Conservation (phyloP, 1,284 basidiomycete genomes). For the Cystobasidiaceae sp. region DNA sequence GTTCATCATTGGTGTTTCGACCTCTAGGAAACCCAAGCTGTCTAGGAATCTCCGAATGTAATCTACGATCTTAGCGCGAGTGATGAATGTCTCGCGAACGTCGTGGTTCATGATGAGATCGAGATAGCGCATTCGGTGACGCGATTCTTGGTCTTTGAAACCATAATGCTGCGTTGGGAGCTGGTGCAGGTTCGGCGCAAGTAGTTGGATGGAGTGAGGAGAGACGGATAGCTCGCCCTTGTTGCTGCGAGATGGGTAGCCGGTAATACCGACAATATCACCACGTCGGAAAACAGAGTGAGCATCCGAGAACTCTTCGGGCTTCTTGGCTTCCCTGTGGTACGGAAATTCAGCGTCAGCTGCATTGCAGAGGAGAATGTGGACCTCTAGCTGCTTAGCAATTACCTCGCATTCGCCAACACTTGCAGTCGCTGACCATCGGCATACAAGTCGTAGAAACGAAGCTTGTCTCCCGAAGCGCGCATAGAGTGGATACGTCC, state of each 20-base stretch:
- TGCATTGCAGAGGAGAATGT: too few relatives aligned
- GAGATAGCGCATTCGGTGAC: slow-evolving; percentile 97
- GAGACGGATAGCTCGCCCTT: slow-evolving; percentile 93
- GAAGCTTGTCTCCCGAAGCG: slow-evolving; percentile 72
- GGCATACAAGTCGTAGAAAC: slow-evolving; percentile 90
- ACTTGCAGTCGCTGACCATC: slow-evolving; percentile 94
- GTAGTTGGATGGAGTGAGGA: slow-evolving; percentile 74
- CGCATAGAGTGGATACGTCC: slow-evolving; percentile 91
- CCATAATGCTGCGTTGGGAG: slow-evolving; percentile 82
- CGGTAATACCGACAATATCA: slow-evolving; percentile 90
- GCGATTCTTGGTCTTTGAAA: slow-evolving; percentile 91
- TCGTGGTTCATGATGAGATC: slow-evolving; percentile 93
- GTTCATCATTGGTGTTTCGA: slow-evolving; percentile 98
- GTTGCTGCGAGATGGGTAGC: slow-evolving; percentile 85
- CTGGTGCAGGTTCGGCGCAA: slow-evolving; percentile 94
- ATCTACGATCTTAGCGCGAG: slow-evolving; percentile 55
- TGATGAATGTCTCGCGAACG: slow-evolving; percentile 86
- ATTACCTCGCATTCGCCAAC: slow-evolving; percentile 77
- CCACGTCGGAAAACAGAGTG: slow-evolving; percentile 90
- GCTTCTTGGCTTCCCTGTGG: slow-evolving; percentile 55
- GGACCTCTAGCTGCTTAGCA: too few relatives aligned
- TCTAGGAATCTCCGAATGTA: slow-evolving; percentile 75
- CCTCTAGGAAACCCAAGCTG: slow-evolving; percentile 87
- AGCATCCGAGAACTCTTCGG: slow-evolving; percentile 63
- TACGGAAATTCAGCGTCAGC: too few relatives aligned